phyloP scores from a whole-genome alignment of 2,329 filamentous ascomycete genomes.

The Phialophora expanda region DNA sequence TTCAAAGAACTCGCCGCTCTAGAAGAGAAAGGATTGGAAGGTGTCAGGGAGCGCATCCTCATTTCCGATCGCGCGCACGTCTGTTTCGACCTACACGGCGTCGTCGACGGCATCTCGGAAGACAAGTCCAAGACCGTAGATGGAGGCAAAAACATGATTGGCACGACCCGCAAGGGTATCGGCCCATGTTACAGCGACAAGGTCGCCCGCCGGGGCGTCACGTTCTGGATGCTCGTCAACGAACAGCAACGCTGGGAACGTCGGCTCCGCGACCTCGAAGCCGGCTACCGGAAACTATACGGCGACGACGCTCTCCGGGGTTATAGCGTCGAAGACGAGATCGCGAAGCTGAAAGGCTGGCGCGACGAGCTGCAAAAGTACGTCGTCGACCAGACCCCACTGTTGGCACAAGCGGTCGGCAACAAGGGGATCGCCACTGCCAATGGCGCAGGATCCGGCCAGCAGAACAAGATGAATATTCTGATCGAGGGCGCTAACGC shows the following conservation, averaged over 20 bases:
- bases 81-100: slow-evolving; percentile 52
- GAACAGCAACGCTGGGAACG: slow-evolving; percentile 41
- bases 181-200: slow-evolving; percentile 68
- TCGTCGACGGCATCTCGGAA: slow-evolving; percentile 55
- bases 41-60: slow-evolving; percentile 51
- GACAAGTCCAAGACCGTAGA: slow-evolving; percentile 44
- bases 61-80: slow-evolving; percentile 55
- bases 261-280: slow-evolving; percentile 41
- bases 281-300: slow-evolving; percentile 62
- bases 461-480: slow-evolving; percentile 48
- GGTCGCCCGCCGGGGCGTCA: slow-evolving; percentile 63
- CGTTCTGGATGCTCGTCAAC: slow-evolving; percentile 56
- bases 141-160: slow-evolving; percentile 52
- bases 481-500: slow-evolving; percentile 69
- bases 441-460: background rate
- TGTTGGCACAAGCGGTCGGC: slow-evolving; percentile 35
- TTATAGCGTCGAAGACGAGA: slow-evolving; percentile 66
- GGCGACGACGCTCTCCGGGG: slow-evolving; percentile 57
- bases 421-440: slow-evolving; percentile 34
- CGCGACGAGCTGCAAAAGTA: slow-evolving; percentile 56
- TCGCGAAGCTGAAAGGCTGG: slow-evolving; percentile 53
- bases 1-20: slow-evolving; percentile 54
- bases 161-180: slow-evolving; percentile 57
- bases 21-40: slow-evolving; percentile 51
- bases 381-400: slow-evolving; percentile 54